Evolutionary conservation across 169 alveolate species (phyloP).

Genomic region (Plasmodium knowlesi): DNA sequence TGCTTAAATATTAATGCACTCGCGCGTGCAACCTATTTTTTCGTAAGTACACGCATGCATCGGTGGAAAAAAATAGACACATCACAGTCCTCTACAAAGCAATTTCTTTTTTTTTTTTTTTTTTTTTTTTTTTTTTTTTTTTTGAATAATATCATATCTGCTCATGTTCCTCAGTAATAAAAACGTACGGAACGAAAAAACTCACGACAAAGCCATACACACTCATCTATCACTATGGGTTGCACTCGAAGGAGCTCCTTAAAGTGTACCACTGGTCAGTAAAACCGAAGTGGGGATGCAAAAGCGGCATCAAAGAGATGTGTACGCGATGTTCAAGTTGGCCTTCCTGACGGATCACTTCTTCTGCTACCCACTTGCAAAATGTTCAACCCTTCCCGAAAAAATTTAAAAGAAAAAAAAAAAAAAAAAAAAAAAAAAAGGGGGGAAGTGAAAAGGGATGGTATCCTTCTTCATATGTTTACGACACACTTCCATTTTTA

Average conservation of each 20-base stretch:
- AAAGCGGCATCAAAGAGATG: neutral
- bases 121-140: no score
- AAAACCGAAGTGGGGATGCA: neutral
- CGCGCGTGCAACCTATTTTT: neutral
- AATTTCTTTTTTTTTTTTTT: neutral
- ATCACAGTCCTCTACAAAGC: neutral
- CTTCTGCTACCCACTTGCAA: neutral
- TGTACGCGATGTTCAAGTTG: neutral
- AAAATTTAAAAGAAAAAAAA: no score
- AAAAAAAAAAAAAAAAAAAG: no score
- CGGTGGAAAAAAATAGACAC: neutral
- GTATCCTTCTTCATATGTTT: neutral
- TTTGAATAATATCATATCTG: neutral
- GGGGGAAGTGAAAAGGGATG: neutral
- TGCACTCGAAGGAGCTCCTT: neutral
- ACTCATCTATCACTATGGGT: neutral
- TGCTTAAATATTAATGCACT: neutral
- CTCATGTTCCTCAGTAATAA: neutral
- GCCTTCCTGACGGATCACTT: neutral
- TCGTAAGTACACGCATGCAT: neutral
- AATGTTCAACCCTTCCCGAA: neutral
- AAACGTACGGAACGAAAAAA: neutral
- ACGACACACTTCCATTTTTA: neutral
- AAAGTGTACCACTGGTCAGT: neutral
- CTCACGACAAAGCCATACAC: neutral